A percentile compares a stretch with the other conserved stretches of the same genome.
These are phyloP conservation scores for Mycosphaerella sp. DNA, from an alignment of 2,329 filamentous ascomycete genomes.

Conservation along the genomic window DNA sequence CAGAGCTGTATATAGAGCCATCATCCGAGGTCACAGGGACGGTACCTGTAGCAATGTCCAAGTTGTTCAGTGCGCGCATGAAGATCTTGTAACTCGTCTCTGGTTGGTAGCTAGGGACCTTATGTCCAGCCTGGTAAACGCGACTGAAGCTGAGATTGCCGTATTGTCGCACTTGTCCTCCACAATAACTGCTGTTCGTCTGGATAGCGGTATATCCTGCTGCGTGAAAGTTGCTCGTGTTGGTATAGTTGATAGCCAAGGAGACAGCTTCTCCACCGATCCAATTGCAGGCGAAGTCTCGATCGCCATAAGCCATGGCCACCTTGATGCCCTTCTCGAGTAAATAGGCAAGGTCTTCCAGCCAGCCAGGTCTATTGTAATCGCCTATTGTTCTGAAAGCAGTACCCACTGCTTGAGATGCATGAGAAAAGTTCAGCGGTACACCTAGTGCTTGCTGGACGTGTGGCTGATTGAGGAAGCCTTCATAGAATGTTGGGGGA, in stretches of 20 bases:
- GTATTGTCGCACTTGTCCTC: conserved; percentile 31
- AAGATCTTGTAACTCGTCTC: conserved; percentile 52
- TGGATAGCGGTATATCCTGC: conserved; percentile 30
- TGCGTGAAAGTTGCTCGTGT: conserved; percentile 16
- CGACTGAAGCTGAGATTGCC: conserved; percentile 33
- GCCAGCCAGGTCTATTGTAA: conserved; percentile 14
- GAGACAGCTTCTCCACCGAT: conserved; percentile 25
- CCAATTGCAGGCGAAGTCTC: conserved; percentile 28
- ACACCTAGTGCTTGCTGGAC: conserved; percentile 45
- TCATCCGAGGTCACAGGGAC: not conserved
- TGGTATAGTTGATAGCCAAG: conserved; percentile 24
- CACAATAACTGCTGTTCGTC: conserved; percentile 26
- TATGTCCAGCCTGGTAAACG: conserved; percentile 32
- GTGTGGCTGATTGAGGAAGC: conserved; percentile 42
- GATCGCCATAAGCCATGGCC: conserved; percentile 24
- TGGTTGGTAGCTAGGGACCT: conserved; percentile 43
- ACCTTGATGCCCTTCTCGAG: conserved; percentile 24
- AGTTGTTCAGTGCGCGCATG: conserved; percentile 46
- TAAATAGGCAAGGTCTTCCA: conserved; percentile 24
- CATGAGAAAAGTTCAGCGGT: conserved; percentile 41
- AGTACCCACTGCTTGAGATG: conserved; percentile 1
- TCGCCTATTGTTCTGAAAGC: conserved; percentile 20
- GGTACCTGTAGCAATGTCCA: conserved; percentile 50
- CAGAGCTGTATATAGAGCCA: conserved; percentile 2
- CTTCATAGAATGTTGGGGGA: conserved; percentile 19